Evolutionary conservation across 345 rosid genomes (phyloP).

Genomic region (Schrenkiella parvula): DNA sequence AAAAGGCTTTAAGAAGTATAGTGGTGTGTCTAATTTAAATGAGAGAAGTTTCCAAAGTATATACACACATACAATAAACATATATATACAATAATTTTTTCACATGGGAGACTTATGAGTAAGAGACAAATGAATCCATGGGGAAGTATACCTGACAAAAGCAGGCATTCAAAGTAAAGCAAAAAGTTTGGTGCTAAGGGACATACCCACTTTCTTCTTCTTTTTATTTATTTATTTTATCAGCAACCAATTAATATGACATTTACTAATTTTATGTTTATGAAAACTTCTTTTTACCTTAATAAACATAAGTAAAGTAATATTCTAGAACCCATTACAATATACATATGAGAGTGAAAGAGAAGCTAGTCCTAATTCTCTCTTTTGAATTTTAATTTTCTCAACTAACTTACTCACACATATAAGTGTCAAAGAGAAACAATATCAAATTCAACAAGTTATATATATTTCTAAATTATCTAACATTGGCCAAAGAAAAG

Average conservation of each 20-base stretch:
- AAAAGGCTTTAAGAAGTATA: conserved; percentile 26
- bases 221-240: background rate
- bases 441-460: background rate
- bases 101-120: conserved; percentile 35
- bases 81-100: conserved; percentile 6
- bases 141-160: conserved; percentile 37
- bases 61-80: conserved; percentile 9
- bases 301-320: background rate
- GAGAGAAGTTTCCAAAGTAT: conserved; percentile 37
- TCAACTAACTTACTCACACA: conserved; percentile 2
- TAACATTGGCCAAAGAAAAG: background rate
- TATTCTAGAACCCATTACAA: background rate
- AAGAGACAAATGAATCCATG: conserved; percentile 35
- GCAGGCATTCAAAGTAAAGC: conserved; percentile 37
- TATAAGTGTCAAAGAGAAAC: background rate
- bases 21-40: conserved; percentile 37
- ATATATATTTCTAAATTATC: background rate
- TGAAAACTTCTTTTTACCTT: too few relatives aligned
- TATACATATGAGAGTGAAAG: background rate
- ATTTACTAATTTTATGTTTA: background rate
- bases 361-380: background rate
- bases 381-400: background rate
- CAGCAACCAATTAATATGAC: background rate
- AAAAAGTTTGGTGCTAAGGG: conserved; percentile 29
- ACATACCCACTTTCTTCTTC: conserved; percentile 3